Evolutionary conservation across 1,139 yeast species (phyloP).

Genomic region (Pichia kudriavzevii): DNA sequence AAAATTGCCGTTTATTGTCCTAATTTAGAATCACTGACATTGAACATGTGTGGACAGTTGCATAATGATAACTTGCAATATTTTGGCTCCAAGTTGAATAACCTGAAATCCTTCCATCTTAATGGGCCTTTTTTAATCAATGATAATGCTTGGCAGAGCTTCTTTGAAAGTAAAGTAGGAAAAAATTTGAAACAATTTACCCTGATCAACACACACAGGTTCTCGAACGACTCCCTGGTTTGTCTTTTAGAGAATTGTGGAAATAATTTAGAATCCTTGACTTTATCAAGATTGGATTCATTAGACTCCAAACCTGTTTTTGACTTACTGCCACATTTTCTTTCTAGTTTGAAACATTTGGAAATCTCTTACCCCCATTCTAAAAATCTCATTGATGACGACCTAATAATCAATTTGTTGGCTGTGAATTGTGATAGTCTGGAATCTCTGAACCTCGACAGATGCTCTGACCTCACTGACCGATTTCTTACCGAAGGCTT

Average conservation of each 20-base stretch:
- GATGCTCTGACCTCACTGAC: slow-evolving; percentile 69
- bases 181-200: slow-evolving; percentile 46
- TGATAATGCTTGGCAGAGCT: slow-evolving; percentile 66
- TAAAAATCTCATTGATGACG: slow-evolving; percentile 65
- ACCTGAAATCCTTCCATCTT: slow-evolving; percentile 46
- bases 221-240: slow-evolving; percentile 58
- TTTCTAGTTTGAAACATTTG: slow-evolving; percentile 46
- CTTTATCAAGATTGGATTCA: slow-evolving; percentile 67
- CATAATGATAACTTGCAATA: slow-evolving; percentile 69
- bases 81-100: slow-evolving; percentile 48
- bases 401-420: slow-evolving; percentile 55
- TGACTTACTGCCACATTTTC: slow-evolving; percentile 56
- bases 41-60: slow-evolving; percentile 90
- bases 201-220: slow-evolving; percentile 75
- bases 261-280: slow-evolving; percentile 38
- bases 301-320: slow-evolving; percentile 51
- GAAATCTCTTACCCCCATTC: slow-evolving; percentile 64
- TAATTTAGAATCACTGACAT: slow-evolving; percentile 51
- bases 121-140: slow-evolving; percentile 88
- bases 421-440: slow-evolving; percentile 59
- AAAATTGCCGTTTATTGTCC: slow-evolving; percentile 79
- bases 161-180: slow-evolving; percentile 42
- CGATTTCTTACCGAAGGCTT: slow-evolving; percentile 51
- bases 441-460: slow-evolving; percentile 53
- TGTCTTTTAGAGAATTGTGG: slow-evolving; percentile 61